Conservation (phyloP, 208 protist species). For the Vickermania ingenoplastis region DNA sequence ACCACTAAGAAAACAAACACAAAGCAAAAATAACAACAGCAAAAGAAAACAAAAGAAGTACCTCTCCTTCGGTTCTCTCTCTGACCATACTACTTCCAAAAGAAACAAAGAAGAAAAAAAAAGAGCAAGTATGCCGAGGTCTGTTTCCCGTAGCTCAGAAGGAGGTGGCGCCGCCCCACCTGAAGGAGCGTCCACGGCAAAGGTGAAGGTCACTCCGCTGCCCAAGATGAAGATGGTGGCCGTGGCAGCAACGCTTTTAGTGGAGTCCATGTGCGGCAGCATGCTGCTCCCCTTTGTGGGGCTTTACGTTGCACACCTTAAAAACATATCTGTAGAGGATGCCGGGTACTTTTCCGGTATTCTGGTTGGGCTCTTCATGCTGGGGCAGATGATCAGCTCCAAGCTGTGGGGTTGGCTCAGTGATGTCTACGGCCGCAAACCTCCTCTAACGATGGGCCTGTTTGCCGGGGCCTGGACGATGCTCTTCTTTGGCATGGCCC, state of each 20-base stretch:
- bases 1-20: no score
- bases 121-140: not conserved
- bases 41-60: no score
- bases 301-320: conserved; percentile 19
- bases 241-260: conserved; percentile 15
- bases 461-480: conserved; percentile 17
- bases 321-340: conserved; percentile 13
- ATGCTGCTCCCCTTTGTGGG: conserved; percentile 31
- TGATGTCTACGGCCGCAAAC: conserved; percentile 30
- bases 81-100: no score
- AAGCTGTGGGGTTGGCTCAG: conserved; percentile 36
- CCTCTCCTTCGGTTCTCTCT: no score
- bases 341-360: conserved; percentile 28
- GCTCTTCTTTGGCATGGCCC: conserved; percentile 32
- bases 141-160: no score
- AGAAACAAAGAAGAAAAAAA: not conserved
- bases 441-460: conserved; percentile 19
- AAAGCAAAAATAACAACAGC: no score
- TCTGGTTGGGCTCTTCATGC: conserved; percentile 30
- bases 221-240: conserved; percentile 42
- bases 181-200: no score
- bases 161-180: no score
- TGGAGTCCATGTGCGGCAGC: conserved; percentile 17
- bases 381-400: conserved; percentile 29
- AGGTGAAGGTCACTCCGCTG: no score